A percentile compares a stretch with the other conserved stretches of the same genome.
phyloP scores from a whole-genome alignment of 345 rosid genomes.

The Turnera subulata region DNA sequence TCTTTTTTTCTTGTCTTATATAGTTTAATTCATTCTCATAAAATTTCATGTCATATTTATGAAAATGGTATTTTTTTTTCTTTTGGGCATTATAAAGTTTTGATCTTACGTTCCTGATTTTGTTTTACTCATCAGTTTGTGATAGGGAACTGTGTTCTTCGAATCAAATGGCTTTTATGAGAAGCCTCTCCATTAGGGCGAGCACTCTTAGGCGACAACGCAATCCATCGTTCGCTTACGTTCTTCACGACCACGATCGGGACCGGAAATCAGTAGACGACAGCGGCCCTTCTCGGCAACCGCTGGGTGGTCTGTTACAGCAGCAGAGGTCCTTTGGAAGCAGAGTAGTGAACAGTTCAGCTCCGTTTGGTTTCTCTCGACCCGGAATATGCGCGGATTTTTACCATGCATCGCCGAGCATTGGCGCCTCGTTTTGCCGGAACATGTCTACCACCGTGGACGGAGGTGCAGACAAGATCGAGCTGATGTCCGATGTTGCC shows the following conservation, averaged over 20 bases:
- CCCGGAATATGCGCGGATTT: conserved; percentile 26
- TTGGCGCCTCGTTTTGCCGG: conserved; percentile 42
- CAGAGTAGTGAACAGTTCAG: conserved; percentile 21
- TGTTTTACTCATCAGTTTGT: background rate
- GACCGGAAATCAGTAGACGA: conserved; percentile 20
- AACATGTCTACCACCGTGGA: conserved; percentile 54
- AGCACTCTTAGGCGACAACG: conserved; percentile 30
- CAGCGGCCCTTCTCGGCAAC: conserved; percentile 29
- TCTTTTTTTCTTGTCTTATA: too few relatives aligned
- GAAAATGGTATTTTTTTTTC: too few relatives aligned
- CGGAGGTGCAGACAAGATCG: conserved; percentile 42
- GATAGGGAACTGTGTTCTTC: background rate
- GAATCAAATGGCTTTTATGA: conserved; percentile 46
- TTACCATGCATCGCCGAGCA: conserved; percentile 25
- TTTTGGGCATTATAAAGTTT: background rate
- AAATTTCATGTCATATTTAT: too few relatives aligned
- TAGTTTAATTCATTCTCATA: too few relatives aligned
- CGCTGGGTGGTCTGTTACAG: conserved; percentile 29
- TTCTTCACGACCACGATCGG: conserved; percentile 37
- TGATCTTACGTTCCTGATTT: background rate
- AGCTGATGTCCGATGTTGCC: conserved; percentile 42
- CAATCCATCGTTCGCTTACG: conserved; percentile 35
- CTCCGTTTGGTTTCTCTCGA: conserved; percentile 19
- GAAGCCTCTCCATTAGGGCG: conserved; percentile 48
- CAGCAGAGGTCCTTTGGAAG: conserved; percentile 36